These are phyloP conservation scores for Fusarium oligoseptatum DNA, from an alignment of 2,329 filamentous ascomycete genomes.

Conservation along the genomic window DNA sequence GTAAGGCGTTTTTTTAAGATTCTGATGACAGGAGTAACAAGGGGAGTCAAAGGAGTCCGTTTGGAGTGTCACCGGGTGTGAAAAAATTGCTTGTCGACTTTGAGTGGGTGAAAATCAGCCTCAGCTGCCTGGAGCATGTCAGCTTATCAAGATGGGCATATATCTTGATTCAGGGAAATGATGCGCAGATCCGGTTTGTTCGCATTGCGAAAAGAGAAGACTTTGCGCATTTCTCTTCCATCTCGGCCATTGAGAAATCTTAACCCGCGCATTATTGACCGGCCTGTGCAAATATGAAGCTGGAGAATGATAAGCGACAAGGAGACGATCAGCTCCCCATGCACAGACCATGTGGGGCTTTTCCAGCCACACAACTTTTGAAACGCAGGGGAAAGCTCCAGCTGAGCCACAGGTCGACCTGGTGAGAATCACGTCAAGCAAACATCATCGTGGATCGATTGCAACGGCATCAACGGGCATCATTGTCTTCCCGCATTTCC, in stretches of 20 bases:
- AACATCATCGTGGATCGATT: slow-evolving; percentile 31
- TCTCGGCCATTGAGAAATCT: not conserved
- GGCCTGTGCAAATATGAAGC: slow-evolving; percentile 8
- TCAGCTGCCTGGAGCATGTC: not conserved
- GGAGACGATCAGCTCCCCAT: not conserved
- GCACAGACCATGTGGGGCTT: slow-evolving; percentile 3
- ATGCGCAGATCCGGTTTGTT: not conserved
- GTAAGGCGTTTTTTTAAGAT: not conserved
- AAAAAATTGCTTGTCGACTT: not conserved
- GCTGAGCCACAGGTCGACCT: slow-evolving; percentile 25
- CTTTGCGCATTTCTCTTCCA: not conserved
- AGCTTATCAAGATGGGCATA: not conserved
- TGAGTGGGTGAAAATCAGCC: not conserved
- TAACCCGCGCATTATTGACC: not conserved
- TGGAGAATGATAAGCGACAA: slow-evolving; percentile 2
- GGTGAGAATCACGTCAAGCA: slow-evolving; percentile 35
- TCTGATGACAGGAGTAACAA: slow-evolving; percentile 17
- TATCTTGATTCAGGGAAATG: not conserved
- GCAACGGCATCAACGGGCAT: not conserved
- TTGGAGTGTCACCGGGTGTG: slow-evolving; percentile 26
- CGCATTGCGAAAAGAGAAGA: not conserved
- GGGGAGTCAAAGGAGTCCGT: slow-evolving; percentile 18
- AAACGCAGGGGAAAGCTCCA: not conserved
- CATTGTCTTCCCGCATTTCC: not conserved
- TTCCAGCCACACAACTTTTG: slow-evolving; percentile 16